Evolutionary conservation across 805 yeast genomes (phyloP), one percentile per base, ranked within the genome.

Genomic region (Candida argentea): DNA sequence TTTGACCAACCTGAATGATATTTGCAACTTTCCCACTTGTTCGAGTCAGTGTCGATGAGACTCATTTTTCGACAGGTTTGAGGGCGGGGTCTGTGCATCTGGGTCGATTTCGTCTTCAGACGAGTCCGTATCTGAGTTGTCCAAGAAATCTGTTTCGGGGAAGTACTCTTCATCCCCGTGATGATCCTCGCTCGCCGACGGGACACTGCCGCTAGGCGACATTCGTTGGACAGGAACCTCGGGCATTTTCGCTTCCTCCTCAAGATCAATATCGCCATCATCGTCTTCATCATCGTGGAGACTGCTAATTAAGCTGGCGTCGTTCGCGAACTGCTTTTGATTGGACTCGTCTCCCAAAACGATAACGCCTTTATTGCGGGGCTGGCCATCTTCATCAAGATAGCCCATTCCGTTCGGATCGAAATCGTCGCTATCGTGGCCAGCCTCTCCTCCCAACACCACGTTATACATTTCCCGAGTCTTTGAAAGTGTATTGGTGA

Each of bases 401-500:
- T 55, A 50, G 20, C 60, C 61, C 22, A 54, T 65, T 12, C 53
- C 57, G 22, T 56, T 49, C 15, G 58, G 43, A 37, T 61, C 58
- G 16, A 42, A 46, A 4, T 27, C 37, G 3, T 27, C 36, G 6
- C 31, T 39, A 4, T 39, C 39, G 14, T 35, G 39, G 14, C 31
- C 39, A 6, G 33, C 22, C 17, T 48, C 52, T 31, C 73, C 70
- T 3, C 77, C 78, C 17, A 71, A 46, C 3, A 71, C 75, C 16
- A 67, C 73, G 44, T 70, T 71, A 41, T 71, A 70, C 50, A 70
- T 61, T 28, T 70, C 71, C 34, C 75, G 57, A 7, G 74, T 68
- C 29, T 68, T 67, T 28, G 67, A 55, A 24, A 71, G 46, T 12
- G 65, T 54, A 6, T 62, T 67, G 25, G 61, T 57, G 14, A 69